These are phyloP conservation scores for Fusarium multiceps DNA, from an alignment of 2,329 filamentous ascomycete species.

Conservation along the genomic window DNA sequence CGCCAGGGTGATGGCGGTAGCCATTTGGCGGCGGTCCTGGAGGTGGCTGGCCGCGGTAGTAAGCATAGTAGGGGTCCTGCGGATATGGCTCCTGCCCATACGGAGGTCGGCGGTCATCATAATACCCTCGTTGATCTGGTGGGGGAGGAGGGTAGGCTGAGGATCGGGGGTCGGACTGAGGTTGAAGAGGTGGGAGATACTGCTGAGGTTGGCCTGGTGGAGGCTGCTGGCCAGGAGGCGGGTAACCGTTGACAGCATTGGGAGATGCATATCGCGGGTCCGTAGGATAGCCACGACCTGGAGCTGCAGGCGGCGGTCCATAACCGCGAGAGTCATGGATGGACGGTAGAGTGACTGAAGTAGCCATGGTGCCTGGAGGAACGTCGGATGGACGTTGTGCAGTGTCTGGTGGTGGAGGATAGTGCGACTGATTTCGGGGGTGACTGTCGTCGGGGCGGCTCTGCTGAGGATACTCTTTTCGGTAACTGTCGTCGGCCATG, in stretches of 20 bases:
- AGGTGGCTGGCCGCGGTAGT: conserved; percentile 42
- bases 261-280: conserved; percentile 58
- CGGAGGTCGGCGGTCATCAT: conserved; percentile 52
- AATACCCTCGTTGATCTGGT: conserved; percentile 55
- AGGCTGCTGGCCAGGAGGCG: conserved; percentile 50
- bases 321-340: conserved; percentile 61
- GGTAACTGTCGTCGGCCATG: conserved; percentile 56
- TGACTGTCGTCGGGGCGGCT: conserved; percentile 54
- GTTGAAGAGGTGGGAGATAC: conserved; percentile 55
- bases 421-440: conserved; percentile 56
- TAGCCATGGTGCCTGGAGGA: conserved; percentile 54
- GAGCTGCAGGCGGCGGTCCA: conserved; percentile 47
- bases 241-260: conserved; percentile 60
- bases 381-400: conserved; percentile 49
- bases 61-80: conserved; percentile 51
- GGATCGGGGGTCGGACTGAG: conserved; percentile 50
- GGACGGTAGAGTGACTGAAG: conserved; percentile 60
- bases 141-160: conserved; percentile 53
- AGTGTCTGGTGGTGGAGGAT: conserved; percentile 55
- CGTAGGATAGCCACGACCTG: conserved; percentile 50
- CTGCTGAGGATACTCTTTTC: conserved; percentile 53
- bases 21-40: conserved; percentile 48
- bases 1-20: conserved; percentile 46
- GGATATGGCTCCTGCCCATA: conserved; percentile 52
- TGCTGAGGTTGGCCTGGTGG: conserved; percentile 45